Evolutionary conservation across 805 yeast genomes (phyloP).

Genomic region (Pichia insulana): DNA sequence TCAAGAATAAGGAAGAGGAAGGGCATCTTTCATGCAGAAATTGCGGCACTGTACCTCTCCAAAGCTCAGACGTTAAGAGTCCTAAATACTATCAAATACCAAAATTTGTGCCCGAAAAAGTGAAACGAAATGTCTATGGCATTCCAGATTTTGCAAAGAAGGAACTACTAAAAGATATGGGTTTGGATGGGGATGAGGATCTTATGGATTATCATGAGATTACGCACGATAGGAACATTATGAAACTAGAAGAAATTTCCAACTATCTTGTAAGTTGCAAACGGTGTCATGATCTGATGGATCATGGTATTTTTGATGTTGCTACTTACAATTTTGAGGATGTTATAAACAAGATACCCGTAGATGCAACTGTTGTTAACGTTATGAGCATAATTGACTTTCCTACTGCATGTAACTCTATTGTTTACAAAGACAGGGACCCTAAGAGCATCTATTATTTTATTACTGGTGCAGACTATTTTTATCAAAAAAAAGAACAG

Average conservation of each 20-base stretch:
- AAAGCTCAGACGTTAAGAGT: constrained; percentile 25
- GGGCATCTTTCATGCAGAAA: constrained; percentile 32
- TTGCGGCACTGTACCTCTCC: constrained; percentile 46
- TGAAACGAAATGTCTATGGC: neutral
- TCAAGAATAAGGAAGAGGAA: constrained; percentile 1
- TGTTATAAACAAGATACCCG: constrained; percentile 33
- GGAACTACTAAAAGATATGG: constrained; percentile 5
- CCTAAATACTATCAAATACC: constrained; percentile 33
- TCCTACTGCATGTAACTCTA: constrained; percentile 47
- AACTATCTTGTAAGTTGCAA: constrained; percentile 1
- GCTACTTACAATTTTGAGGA: constrained; percentile 18
- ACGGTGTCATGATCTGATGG: constrained; percentile 5
- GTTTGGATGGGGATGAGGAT: neutral
- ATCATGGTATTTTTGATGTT: constrained; percentile 6
- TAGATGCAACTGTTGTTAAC: constrained; percentile 41
- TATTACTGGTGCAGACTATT: constrained; percentile 34
- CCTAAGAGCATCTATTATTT: constrained; percentile 32
- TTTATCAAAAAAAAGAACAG: constrained; percentile 18
- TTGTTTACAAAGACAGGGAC: constrained; percentile 28
- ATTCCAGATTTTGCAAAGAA: constrained; percentile 2
- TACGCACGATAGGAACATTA: constrained; percentile 1
- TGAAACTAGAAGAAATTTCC: neutral
- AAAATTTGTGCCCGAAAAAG: neutral
- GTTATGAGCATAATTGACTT: constrained; percentile 63
- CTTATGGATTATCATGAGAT: neutral